Evolutionary conservation across 805 yeast species (phyloP).

Genomic region (Barnettozyma pratensis): DNA sequence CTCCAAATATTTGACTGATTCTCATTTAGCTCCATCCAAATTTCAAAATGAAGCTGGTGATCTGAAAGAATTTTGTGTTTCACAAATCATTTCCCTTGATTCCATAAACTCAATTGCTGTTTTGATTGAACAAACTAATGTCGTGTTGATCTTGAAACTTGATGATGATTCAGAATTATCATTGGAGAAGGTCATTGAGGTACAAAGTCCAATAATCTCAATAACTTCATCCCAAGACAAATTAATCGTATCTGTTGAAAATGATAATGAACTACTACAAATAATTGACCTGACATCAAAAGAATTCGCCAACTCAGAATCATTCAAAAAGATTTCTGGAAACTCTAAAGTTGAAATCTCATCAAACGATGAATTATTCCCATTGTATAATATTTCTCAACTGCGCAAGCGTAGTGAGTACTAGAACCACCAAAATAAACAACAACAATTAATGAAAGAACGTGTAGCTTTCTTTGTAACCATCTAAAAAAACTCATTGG

Average conservation of each 20-base stretch:
- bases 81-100: constrained; percentile 35
- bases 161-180: constrained; percentile 16
- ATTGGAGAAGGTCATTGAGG: constrained; percentile 26
- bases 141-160: constrained; percentile 31
- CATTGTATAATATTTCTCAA: constrained; percentile 47
- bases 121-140: constrained; percentile 47
- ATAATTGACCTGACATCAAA: constrained; percentile 19
- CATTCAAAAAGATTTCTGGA: constrained; percentile 24
- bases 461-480: too few relatives aligned
- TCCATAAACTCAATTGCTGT: constrained; percentile 34
- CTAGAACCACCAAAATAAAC: constrained; percentile 21
- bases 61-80: constrained; percentile 47
- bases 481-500: background rate
- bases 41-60: constrained; percentile 48
- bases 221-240: constrained; percentile 30
- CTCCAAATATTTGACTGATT: constrained; percentile 42
- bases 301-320: constrained; percentile 30
- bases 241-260: constrained; percentile 31
- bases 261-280: constrained; percentile 15
- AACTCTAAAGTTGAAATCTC: constrained; percentile 19
- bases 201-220: constrained; percentile 27
- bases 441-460: too few relatives aligned
- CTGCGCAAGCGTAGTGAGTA: constrained; percentile 65
- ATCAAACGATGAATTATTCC: constrained; percentile 27
- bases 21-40: constrained; percentile 60